These are phyloP conservation scores for Phytopythium cucurbitacearum DNA, from an alignment of 352 stramenopile genomes.

Conservation along the genomic window DNA sequence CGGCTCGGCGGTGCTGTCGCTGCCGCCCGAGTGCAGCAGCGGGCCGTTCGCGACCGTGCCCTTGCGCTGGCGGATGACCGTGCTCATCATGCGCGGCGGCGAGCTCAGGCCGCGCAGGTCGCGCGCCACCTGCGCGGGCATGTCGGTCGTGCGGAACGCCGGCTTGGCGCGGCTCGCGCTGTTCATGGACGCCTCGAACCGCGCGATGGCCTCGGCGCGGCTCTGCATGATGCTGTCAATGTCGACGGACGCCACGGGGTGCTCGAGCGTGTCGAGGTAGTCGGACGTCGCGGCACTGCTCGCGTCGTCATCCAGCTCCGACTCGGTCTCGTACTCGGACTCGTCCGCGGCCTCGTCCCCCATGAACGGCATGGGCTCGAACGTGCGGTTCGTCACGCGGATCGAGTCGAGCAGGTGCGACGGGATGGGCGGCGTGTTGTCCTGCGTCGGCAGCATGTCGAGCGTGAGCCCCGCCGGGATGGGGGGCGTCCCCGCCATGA, in stretches of 20 bases:
- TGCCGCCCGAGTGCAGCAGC: conserved; percentile 1
- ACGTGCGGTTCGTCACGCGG: conserved; percentile 16
- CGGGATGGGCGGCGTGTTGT: conserved; percentile 34
- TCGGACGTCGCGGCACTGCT: conserved; percentile 25
- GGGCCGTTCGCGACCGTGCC: conserved; percentile 14
- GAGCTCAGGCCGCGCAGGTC: conserved; percentile 49
- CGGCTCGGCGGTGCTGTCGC: conserved; percentile 17
- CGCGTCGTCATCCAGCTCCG: conserved; percentile 14
- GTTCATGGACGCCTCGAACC: conserved; percentile 38
- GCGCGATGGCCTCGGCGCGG: conserved; percentile 19
- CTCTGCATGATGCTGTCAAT: conserved; percentile 33
- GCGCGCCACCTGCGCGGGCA: conserved; percentile 17
- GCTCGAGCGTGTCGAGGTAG: conserved; percentile 13
- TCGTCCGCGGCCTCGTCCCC: conserved; percentile 24
- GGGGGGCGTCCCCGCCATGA: conserved; percentile 38
- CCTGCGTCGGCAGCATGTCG: conserved; percentile 37
- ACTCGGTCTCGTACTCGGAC: conserved; percentile 12
- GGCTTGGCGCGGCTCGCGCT: conserved; percentile 11
- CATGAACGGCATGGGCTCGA: conserved; percentile 6
- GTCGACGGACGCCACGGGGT: conserved; percentile 21
- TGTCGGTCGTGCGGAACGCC: conserved; percentile 30
- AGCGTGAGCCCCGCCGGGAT: conserved; percentile 44
- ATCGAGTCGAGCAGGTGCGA: conserved; percentile 21
- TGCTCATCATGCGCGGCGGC: conserved; percentile 39
- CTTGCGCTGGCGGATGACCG: conserved; percentile 24